Base-by-base conservation (phyloP, 495 filamentous ascomycete species). In the Xanthoparmelia taractica region DNA sequence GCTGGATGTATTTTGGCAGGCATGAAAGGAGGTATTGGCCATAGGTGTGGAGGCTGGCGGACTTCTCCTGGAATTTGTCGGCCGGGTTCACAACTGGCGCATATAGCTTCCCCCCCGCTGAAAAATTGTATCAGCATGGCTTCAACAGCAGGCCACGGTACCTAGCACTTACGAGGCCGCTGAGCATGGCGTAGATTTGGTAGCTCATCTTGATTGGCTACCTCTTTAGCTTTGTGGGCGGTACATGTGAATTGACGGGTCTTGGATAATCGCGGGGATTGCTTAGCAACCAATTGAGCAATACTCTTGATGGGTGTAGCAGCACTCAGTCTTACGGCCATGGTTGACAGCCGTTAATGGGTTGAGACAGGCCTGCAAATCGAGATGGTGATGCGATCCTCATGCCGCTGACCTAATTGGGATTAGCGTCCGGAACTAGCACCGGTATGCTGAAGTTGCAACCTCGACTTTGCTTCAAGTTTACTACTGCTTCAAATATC, bases 1-100 rank as follows among this genome's bases (percentile, higher is more conserved):
- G 95, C 78, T 99, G 95, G 69, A 99, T 85, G 76, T 96, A 95
- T 80, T 96, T 97, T 63, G 95, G 95, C 65, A 99, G 80, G 73
- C 90, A 95, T 62, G 92, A 93, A 81, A 97, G 89, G 70, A 99
- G 82, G 78, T 96, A 99, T 72, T 94, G 85, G 67, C 95, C 95
- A 72, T 99, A 99, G 67, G 81, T 86, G 80, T 97, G 94, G 67
- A 97, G 80, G 70, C 83, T 77, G 65, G 94, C 87, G 69, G 88
- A 83, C 78, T 93, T 90, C 68, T 86, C 85, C 73, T 86, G 75
- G 77, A 92, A 94, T 75, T 94, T 96, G 81, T 97, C 92, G 73
- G 88, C 81, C 25, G 92, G 93, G 78, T 97, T 97, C 68, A 97
- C 83, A 65, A 94, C 76, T 57, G 93, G 89, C 31, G 82, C 88